Evolutionary conservation across 352 stramenopile species (phyloP), one percentile per base, ranked within the genome.

Genomic region (Phytophthora constricta): DNA sequence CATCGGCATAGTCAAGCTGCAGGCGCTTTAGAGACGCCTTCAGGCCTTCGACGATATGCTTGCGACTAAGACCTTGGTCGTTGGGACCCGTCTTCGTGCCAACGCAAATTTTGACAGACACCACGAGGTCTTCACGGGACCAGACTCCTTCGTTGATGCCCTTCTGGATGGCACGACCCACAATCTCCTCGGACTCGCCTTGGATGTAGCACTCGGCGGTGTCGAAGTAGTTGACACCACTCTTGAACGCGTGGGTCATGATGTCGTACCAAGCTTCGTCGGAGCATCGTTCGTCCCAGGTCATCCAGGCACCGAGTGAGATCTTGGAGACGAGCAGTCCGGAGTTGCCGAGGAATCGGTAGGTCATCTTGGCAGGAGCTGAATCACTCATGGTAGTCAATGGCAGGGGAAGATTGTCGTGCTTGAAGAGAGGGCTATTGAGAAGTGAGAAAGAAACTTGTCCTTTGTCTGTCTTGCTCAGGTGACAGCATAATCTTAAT

Each of bases 91-190:
- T 49, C 3, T 72, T 75, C 5, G 50, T 58, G 19, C 70, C 74
- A 20, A 80, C n/a, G 23, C 69, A 56, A 64, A 89, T 77, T 58
- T 89, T 89, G 42, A 77, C 85, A 4, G 62, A 73, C 31, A 89
- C 53, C 0, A 88, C 66, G 17, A 89, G 68, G 33, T 89, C 67
- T 37, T 87, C 77, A 16, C 79, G 66, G 1, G 54, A 50, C 62
- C 62, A 76, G 17, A 72, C 59, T 14, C 34, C 19, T 9, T 72
- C 65, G 13, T 68, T 13, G 28, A 84, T 67, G 11, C 70, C 74
- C 39, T 76, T 80, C 1, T 74, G 68, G 22, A 86, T 65, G 1
- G 77, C 60, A 11, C 71, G 60, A 14, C 75, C 74, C 17, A 80
- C 74, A 41, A 77, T 69, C 13, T 71, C 65, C 27, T 79, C 73